Percentiles rank a stretch among this genome's conserved stretches.
Evolutionary conservation across 148 eudicot species (phyloP).

Genomic region (Rheum nobile): DNA sequence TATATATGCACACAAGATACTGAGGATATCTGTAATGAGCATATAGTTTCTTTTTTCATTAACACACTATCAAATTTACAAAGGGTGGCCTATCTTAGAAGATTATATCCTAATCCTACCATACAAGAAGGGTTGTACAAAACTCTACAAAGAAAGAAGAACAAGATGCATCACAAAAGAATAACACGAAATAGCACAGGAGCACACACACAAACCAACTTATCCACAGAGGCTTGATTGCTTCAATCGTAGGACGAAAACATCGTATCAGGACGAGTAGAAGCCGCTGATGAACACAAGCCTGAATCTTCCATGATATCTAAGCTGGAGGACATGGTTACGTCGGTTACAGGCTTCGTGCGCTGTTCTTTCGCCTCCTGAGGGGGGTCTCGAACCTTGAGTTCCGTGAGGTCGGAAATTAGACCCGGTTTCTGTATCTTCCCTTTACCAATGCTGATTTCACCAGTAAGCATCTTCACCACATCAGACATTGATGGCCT

Average conservation of each 20-base stretch:
- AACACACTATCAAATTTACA: slow-evolving; percentile 2
- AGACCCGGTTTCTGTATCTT: slow-evolving; percentile 29
- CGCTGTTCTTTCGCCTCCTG: slow-evolving; percentile 1
- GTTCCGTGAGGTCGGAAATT: slow-evolving; percentile 30
- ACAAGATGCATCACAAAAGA: not conserved
- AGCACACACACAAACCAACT: not conserved
- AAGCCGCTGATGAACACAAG: slow-evolving; percentile 11
- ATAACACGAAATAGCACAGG: not conserved
- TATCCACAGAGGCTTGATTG: not conserved
- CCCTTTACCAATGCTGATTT: slow-evolving; percentile 11
- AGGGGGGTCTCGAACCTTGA: slow-evolving; percentile 16
- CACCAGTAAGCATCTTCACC: slow-evolving; percentile 37
- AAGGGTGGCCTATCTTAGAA: not conserved
- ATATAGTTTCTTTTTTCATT: not conserved
- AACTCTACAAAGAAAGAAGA: not conserved
- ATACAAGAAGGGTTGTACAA: not conserved
- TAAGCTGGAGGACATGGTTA: slow-evolving; percentile 17
- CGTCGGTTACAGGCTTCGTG: not conserved
- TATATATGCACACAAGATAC: too few species aligned
- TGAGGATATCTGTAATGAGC: too few species aligned
- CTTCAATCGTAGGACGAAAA: not conserved
- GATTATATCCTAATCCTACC: not conserved
- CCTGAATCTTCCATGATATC: slow-evolving; percentile 18
- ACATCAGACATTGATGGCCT: slow-evolving; percentile 39
- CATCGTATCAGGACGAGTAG: not conserved